phyloP scores from a whole-genome alignment of 75 land plant genomes.

The Sequoiadendron giganteum region DNA sequence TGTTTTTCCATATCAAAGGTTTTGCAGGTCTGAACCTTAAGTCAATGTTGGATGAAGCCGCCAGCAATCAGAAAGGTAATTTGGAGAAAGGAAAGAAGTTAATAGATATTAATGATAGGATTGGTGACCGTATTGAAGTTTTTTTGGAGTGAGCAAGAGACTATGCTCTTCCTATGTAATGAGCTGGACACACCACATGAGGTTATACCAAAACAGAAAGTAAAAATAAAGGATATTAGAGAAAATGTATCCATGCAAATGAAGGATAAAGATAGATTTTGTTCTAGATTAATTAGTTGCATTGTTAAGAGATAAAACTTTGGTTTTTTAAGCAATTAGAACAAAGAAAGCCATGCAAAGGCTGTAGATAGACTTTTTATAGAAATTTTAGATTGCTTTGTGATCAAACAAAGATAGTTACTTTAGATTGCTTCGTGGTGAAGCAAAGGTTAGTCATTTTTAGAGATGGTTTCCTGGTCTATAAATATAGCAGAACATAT shows the following conservation, averaged over 20 bases:
- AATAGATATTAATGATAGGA: constrained; percentile 64
- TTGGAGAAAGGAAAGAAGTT: constrained; percentile 58
- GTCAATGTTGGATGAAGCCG: constrained; percentile 65
- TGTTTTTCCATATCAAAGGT: constrained; percentile 36
- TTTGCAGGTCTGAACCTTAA: constrained; percentile 77
- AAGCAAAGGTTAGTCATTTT: neutral
- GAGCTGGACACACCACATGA: neutral
- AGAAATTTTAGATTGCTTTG: neutral
- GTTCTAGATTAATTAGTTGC: neutral
- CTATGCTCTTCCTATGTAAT: neutral
- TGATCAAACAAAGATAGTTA: neutral
- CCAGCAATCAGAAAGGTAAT: constrained; percentile 24
- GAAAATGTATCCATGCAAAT: too few relatives aligned
- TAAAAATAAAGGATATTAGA: neutral
- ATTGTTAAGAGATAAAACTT: neutral
- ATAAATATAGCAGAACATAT: neutral
- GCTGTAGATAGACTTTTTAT: neutral
- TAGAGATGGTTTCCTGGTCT: neutral
- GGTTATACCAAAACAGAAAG: neutral
- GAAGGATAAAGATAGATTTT: neutral
- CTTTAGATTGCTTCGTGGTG: neutral
- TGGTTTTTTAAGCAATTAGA: neutral
- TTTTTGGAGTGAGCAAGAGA: constrained; percentile 57
- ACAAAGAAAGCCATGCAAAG: neutral
- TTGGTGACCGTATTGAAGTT: constrained; percentile 88